Conservation (phyloP, 2,329 filamentous ascomycete species). For the Penicillium frequentans region DNA sequence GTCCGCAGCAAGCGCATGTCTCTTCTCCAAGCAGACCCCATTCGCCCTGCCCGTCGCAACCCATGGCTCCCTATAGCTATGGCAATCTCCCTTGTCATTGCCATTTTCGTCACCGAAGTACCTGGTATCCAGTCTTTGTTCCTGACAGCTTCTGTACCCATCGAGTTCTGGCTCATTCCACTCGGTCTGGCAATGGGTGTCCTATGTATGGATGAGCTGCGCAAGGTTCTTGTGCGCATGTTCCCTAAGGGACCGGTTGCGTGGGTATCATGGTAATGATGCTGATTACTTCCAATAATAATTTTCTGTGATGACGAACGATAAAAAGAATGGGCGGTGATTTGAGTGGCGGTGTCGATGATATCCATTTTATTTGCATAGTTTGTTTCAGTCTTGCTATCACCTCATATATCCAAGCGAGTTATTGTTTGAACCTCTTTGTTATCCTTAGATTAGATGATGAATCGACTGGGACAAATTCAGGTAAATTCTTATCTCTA, state of each 20-base stretch:
- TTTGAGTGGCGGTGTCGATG: not conserved
- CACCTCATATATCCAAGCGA: not conserved
- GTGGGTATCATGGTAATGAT: constrained; percentile 50
- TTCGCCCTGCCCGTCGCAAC: constrained; percentile 50
- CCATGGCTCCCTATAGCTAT: constrained; percentile 52
- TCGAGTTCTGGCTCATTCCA: constrained; percentile 56
- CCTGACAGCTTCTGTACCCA: constrained; percentile 50
- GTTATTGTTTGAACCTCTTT: too few species aligned
- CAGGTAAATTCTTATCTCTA: not conserved
- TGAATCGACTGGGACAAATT: too few species aligned
- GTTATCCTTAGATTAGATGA: too few species aligned
- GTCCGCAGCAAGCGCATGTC: constrained; percentile 55
- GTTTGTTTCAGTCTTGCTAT: not conserved
- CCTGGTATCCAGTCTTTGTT: constrained; percentile 53
- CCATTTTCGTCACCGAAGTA: constrained; percentile 55
- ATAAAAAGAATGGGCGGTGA: not conserved
- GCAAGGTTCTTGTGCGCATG: constrained; percentile 51
- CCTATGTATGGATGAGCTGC: constrained; percentile 53
- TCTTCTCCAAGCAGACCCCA: constrained; percentile 53
- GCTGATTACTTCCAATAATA: not conserved
- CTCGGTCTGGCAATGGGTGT: constrained; percentile 53
- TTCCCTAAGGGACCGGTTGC: constrained; percentile 50
- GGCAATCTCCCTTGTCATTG: constrained; percentile 50
- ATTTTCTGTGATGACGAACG: not conserved
- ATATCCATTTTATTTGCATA: not conserved